A percentile compares a stretch with the other conserved stretches of the same genome.
Evolutionary conservation across 2,329 filamentous ascomycete genomes (phyloP).

Genomic region (Ascochyta clinopodiicola): DNA sequence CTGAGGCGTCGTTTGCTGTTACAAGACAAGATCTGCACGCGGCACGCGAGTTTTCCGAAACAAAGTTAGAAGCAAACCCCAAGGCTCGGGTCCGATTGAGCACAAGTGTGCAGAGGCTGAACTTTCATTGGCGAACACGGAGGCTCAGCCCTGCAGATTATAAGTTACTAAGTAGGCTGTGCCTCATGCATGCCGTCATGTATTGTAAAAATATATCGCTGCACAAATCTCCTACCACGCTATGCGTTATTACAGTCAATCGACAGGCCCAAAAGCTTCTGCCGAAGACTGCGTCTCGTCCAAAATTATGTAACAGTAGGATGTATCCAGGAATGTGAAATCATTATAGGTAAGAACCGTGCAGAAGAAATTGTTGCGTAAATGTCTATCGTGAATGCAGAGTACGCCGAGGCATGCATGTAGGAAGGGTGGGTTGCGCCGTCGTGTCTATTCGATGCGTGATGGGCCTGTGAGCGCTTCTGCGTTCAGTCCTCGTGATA

Average conservation of each 20-base stretch:
- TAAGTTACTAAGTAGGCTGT: background rate
- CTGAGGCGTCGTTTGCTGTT: background rate
- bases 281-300: background rate
- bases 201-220: background rate
- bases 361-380: constrained; percentile 10
- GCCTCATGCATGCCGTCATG: constrained; percentile 5
- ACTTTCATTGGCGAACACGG: constrained; percentile 9
- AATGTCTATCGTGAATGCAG: constrained; percentile 13
- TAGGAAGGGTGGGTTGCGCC: constrained; percentile 6
- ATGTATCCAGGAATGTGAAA: constrained; percentile 10
- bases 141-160: constrained; percentile 8
- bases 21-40: constrained; percentile 10
- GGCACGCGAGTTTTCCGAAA: background rate
- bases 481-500: background rate
- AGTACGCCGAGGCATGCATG: constrained; percentile 15
- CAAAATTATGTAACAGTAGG: constrained; percentile 15
- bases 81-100: background rate
- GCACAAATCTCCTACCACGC: background rate
- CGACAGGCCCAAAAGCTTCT: background rate
- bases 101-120: background rate
- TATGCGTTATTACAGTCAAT: constrained; percentile 8
- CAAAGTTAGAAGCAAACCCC: constrained; percentile 8
- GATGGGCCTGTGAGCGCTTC: background rate
- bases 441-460: constrained; percentile 7
- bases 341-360: constrained; percentile 9